phyloP scores from a whole-genome alignment of 345 rosid species.

The Trapa incisa region DNA sequence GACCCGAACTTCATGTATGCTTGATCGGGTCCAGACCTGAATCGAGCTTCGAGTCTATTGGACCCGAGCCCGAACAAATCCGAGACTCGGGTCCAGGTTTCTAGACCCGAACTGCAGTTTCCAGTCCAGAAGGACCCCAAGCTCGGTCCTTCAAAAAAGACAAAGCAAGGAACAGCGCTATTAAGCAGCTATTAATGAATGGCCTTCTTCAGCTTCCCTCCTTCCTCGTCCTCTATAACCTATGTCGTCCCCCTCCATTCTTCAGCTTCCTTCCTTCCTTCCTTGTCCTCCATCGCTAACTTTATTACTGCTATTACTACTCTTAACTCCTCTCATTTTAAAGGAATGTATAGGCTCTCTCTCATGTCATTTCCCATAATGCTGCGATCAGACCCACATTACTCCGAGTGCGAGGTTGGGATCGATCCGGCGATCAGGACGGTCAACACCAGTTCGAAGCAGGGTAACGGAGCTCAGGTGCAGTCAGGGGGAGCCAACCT shows the following conservation, averaged over 20 bases:
- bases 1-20: too few species aligned
- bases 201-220: neutral
- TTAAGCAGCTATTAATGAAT: conserved; percentile 5
- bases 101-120: too few species aligned
- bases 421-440: conserved; percentile 22
- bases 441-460: conserved; percentile 33
- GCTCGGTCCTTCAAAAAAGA: too few species aligned
- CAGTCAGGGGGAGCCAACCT: conserved; percentile 40
- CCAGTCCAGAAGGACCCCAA: too few species aligned
- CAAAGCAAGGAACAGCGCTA: neutral
- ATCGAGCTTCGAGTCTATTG: too few species aligned
- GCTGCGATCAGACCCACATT: conserved; percentile 32
- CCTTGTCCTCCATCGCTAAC: neutral
- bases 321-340: neutral
- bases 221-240: neutral
- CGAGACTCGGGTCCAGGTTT: too few species aligned
- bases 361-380: conserved; percentile 27
- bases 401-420: conserved; percentile 26
- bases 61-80: too few species aligned
- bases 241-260: neutral
- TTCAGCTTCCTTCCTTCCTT: too few species aligned
- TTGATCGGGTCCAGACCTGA: too few species aligned
- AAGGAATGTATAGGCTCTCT: neutral
- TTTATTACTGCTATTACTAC: too few species aligned
- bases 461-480: conserved; percentile 46